A percentile compares a stretch with the other conserved stretches of the same genome.
phyloP scores from a whole-genome alignment of 2,329 filamentous ascomycete genomes.

The Davidsoniella australis region DNA sequence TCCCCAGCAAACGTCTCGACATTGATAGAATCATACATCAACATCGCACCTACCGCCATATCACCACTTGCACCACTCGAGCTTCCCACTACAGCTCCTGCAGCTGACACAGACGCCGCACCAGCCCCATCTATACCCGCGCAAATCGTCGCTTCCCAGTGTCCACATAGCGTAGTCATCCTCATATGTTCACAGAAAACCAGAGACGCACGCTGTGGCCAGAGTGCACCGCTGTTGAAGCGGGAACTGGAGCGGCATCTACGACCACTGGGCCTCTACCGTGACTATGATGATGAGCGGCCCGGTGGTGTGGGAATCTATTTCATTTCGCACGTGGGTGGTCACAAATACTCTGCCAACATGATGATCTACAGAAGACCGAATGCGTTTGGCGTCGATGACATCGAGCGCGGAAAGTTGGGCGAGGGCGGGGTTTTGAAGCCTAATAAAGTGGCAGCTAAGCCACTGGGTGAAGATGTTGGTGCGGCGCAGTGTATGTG shows the following conservation, averaged over 20 bases:
- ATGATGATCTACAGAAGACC: slow-evolving; percentile 71
- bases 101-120: slow-evolving; percentile 18
- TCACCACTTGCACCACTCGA: slow-evolving; percentile 35
- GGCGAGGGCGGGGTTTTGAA: slow-evolving; percentile 19
- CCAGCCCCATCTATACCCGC: slow-evolving; percentile 15
- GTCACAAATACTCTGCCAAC: slow-evolving; percentile 92
- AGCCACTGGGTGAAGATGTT: slow-evolving; percentile 24
- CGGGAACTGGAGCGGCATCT: slow-evolving; percentile 82
- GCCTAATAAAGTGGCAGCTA: slow-evolving; percentile 16
- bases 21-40: slow-evolving; percentile 55
- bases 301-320: slow-evolving; percentile 89
- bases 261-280: slow-evolving; percentile 64
- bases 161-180: slow-evolving; percentile 72
- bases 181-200: slow-evolving; percentile 88
- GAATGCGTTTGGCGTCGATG: slow-evolving; percentile 38
- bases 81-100: slow-evolving; percentile 22
- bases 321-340: slow-evolving; percentile 90
- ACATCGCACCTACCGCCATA: slow-evolving; percentile 55
- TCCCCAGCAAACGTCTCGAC: slow-evolving; percentile 56
- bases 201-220: slow-evolving; percentile 87
- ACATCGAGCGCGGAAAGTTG: slow-evolving; percentile 13
- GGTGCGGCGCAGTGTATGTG: slow-evolving; percentile 82
- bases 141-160: slow-evolving; percentile 29
- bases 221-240: slow-evolving; percentile 76
- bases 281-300: slow-evolving; percentile 74